Percentiles rank a stretch among this genome's conserved stretches.
Evolutionary conservation across 345 rosid genomes (phyloP).

Genomic region (sweet orange (Citrus sinensis)): DVS_A1.0 CM039166.1:24410501-24411000

Average conservation of each 20-base stretch:
- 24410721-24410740: too few species aligned
- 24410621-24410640: conserved; percentile 3
- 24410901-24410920: neutral
- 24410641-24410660: neutral
- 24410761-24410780: too few species aligned
- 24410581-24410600: neutral
- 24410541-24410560: neutral
- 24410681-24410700: too few species aligned
- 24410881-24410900: conserved; percentile 1
- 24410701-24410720: too few species aligned
- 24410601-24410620: neutral
- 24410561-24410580: conserved; percentile 6
- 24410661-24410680: neutral
- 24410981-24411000: conserved; percentile 26
- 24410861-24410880: neutral
- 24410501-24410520: conserved; percentile 36
- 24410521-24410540: conserved; percentile 14
- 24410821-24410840: neutral
- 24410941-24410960: neutral
- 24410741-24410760: too few species aligned
- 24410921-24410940: conserved; percentile 14
- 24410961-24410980: conserved; percentile 38
- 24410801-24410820: too few species aligned
- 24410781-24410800: neutral
- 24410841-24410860: neutral